Evolutionary conservation across 163 green algal species (phyloP).

Genomic region (Chlamydomonas reinhardtii): DNA sequence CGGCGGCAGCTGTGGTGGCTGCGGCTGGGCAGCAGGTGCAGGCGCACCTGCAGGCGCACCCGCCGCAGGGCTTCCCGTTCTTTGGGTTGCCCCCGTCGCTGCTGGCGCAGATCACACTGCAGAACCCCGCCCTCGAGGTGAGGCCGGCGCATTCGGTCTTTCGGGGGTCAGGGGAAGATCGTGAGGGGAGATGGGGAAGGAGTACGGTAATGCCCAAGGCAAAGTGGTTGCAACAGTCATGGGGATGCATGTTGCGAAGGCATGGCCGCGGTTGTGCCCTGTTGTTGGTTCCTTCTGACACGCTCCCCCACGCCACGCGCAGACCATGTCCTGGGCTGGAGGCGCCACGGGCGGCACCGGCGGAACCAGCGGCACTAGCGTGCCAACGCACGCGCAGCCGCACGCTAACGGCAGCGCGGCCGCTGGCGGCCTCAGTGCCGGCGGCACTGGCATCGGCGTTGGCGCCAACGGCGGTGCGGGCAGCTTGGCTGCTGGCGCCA

Average conservation of each 20-base stretch:
- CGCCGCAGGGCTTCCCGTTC: conserved; percentile 70
- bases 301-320: not conserved
- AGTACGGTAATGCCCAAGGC: no score
- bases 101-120: conserved; percentile 60
- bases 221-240: no score
- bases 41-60: conserved; percentile 66
- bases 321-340: conserved; percentile 3
- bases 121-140: conserved; percentile 43
- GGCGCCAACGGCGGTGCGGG: not conserved
- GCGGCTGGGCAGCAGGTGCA: conserved; percentile 70
- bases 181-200: no score
- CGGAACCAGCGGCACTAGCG: not conserved
- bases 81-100: conserved; percentile 66
- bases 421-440: no score
- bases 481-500: not conserved
- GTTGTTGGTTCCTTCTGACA: no score
- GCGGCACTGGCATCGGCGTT: not conserved
- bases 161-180: no score
- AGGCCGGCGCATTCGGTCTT: not conserved
- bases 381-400: not conserved
- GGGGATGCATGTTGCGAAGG: no score
- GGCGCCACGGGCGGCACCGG: not conserved
- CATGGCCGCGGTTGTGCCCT: no score
- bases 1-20: conserved; percentile 70
- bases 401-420: no score